Evolutionary conservation across 352 stramenopile genomes (phyloP).

Genomic region (Phytophthora chlamydospora): DNA sequence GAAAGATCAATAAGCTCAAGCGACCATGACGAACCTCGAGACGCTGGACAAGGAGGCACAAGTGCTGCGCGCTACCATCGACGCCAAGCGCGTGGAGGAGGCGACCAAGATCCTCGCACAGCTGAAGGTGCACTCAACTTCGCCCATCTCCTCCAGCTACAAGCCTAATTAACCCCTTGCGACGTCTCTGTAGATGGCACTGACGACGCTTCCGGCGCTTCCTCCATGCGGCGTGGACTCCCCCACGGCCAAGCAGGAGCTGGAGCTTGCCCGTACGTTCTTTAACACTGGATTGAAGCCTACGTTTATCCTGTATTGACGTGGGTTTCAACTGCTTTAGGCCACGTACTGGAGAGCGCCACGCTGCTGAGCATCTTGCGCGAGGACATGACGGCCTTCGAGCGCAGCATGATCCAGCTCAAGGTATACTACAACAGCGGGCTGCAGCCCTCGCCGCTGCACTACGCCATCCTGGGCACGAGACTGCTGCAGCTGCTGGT

Average conservation of each 20-base stretch:
- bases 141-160: background rate
- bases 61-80: slow-evolving; percentile 62
- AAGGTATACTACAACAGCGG: slow-evolving; percentile 85
- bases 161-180: background rate
- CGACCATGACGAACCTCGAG: slow-evolving; percentile 50
- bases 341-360: slow-evolving; percentile 89
- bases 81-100: slow-evolving; percentile 49
- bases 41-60: slow-evolving; percentile 69
- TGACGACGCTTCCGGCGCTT: slow-evolving; percentile 86
- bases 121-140: slow-evolving; percentile 56
- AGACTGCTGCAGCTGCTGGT: slow-evolving; percentile 91
- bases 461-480: slow-evolving; percentile 89
- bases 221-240: slow-evolving; percentile 66
- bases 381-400: slow-evolving; percentile 86
- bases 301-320: background rate
- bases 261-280: slow-evolving; percentile 73
- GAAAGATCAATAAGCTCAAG: slow-evolving; percentile 21
- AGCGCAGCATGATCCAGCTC: slow-evolving; percentile 90
- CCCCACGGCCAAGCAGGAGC: slow-evolving; percentile 65
- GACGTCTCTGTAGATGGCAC: slow-evolving; percentile 62
- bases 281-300: background rate
- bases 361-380: slow-evolving; percentile 87
- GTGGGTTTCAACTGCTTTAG: slow-evolving; percentile 23
- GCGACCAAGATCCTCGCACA: slow-evolving; percentile 55
- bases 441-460: slow-evolving; percentile 67